Conservation (phyloP, 1,139 yeast genomes). For the Geotrichum aggregatum region DNA sequence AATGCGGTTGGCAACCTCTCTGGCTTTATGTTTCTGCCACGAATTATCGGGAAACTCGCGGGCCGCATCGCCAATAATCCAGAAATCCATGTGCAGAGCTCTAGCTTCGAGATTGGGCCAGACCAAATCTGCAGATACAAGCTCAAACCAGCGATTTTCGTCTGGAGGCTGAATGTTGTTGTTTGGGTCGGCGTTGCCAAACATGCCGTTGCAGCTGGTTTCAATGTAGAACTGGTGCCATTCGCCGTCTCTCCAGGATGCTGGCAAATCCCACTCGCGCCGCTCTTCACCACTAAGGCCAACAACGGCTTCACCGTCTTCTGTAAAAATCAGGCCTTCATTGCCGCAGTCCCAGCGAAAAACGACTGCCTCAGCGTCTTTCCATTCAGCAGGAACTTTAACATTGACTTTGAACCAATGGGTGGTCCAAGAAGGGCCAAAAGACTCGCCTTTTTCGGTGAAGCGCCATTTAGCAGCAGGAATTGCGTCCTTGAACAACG, state of each 20-base stretch:
- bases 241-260: slow-evolving; percentile 46
- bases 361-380: slow-evolving; percentile 45
- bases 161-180: slow-evolving; percentile 63
- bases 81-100: slow-evolving; percentile 71
- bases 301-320: slow-evolving; percentile 64
- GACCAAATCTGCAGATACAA: slow-evolving; percentile 70
- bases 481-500: slow-evolving; percentile 68
- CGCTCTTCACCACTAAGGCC: slow-evolving; percentile 88
- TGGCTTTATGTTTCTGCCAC: slow-evolving; percentile 83
- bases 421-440: slow-evolving; percentile 95
- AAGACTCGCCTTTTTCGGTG: slow-evolving; percentile 66
- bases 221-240: slow-evolving; percentile 68
- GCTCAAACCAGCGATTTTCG: slow-evolving; percentile 63
- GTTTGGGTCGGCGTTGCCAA: slow-evolving; percentile 64
- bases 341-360: slow-evolving; percentile 84
- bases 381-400: slow-evolving; percentile 53
- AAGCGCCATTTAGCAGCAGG: slow-evolving; percentile 52
- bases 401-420: slow-evolving; percentile 81
- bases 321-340: slow-evolving; percentile 75
- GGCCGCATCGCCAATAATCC: slow-evolving; percentile 88
- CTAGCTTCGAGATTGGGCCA: slow-evolving; percentile 80
- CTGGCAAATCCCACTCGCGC: slow-evolving; percentile 70
- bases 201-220: slow-evolving; percentile 92
- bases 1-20: slow-evolving; percentile 69
- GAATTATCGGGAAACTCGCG: slow-evolving; percentile 70